These are phyloP conservation scores for Microthlaspi erraticum DNA, from an alignment of 345 rosid genomes.

Conservation along the genomic window DNA sequence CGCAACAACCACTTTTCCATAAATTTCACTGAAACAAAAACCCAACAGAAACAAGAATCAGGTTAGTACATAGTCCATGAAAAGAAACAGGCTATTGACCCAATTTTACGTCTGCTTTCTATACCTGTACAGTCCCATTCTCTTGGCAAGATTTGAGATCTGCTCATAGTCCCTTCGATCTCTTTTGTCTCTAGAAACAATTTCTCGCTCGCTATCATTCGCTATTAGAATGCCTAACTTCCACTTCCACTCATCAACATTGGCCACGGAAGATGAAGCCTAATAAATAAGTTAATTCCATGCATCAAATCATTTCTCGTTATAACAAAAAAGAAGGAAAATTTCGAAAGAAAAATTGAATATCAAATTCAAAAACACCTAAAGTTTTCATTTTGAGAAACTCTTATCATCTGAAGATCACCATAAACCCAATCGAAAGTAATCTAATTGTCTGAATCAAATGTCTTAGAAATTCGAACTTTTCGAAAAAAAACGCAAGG, in stretches of 20 bases:
- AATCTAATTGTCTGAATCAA: constrained; percentile 12
- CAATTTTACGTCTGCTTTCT: background rate
- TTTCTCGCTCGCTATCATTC: constrained; percentile 79
- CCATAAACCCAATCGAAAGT: background rate
- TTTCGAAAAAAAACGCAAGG: background rate
- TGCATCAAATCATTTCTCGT: constrained; percentile 7
- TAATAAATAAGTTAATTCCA: constrained; percentile 37
- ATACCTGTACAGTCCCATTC: constrained; percentile 94
- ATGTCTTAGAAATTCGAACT: background rate
- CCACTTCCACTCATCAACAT: constrained; percentile 99
- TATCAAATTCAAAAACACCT: constrained; percentile 14
- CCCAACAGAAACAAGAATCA: constrained; percentile 16
- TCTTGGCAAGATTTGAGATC: constrained; percentile 78
- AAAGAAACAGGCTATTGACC: background rate
- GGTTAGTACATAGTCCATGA: background rate
- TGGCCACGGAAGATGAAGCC: constrained; percentile 96
- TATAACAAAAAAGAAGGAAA: background rate
- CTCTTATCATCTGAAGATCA: background rate
- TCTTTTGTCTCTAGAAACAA: constrained; percentile 85
- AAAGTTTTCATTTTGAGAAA: constrained; percentile 24
- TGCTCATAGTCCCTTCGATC: constrained; percentile 98
- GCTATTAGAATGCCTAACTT: constrained; percentile 79
- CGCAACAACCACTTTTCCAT: constrained; percentile 94
- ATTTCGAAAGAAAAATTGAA: background rate
- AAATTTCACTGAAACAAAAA: constrained; percentile 62